Evolutionary conservation across 1,284 basidiomycete species (phyloP).

Genomic region (Trichosporon asahii): DNA sequence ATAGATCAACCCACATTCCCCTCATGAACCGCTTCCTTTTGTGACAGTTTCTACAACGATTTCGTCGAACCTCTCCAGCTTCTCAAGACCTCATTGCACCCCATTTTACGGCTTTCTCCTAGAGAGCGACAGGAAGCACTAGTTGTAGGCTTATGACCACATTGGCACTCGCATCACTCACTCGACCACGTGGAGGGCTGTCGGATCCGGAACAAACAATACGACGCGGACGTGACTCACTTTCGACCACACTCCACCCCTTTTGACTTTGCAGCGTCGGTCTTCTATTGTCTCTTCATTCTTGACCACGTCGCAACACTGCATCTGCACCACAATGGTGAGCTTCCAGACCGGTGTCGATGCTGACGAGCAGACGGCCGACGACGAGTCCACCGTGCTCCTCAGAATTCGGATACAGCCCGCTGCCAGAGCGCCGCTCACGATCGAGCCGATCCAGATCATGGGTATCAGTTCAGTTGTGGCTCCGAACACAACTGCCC

Average conservation of each 20-base stretch:
- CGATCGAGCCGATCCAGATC: conserved; percentile 15
- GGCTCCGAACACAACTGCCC: conserved; percentile 9
- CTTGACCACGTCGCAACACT: not conserved
- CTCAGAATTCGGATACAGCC: not conserved
- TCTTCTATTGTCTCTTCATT: not conserved
- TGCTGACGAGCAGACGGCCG: not conserved
- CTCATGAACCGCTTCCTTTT: no score
- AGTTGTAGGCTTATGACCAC: no score
- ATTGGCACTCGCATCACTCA: no score
- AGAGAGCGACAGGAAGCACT: no score
- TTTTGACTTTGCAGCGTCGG: not conserved
- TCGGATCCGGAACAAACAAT: not conserved
- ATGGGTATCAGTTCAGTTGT: not conserved
- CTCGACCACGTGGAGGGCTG: no score
- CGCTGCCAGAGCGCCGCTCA: not conserved
- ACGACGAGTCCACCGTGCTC: not conserved
- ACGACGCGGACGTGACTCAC: not conserved
- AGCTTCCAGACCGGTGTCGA: not conserved
- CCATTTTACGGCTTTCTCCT: no score
- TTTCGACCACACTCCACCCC: not conserved
- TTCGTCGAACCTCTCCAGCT: no score
- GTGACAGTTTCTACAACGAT: no score
- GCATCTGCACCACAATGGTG: not conserved
- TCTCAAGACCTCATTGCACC: no score
- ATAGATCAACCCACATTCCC: no score